Conservation (phyloP, 495 filamentous ascomycete species). For the Penicilliopsis zonata region DNA sequence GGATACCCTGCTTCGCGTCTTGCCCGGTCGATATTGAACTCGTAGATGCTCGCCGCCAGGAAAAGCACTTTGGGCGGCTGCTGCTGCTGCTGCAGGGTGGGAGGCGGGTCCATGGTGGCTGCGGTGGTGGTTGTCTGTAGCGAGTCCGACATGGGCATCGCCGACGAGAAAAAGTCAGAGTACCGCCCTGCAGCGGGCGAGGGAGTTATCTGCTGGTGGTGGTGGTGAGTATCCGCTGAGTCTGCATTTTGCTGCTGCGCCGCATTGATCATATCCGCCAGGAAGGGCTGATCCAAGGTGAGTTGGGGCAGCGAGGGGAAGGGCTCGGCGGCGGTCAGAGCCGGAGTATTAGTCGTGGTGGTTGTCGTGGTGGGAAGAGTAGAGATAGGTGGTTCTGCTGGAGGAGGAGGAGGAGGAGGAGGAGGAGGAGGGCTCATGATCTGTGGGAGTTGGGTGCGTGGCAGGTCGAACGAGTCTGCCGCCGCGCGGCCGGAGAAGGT, state of each 20-base stretch:
- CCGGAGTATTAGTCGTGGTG: too few relatives aligned
- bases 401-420: slow-evolving; percentile 5
- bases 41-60: slow-evolving; percentile 84
- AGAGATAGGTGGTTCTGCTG: too few relatives aligned
- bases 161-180: slow-evolving; percentile 73
- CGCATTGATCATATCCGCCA: slow-evolving; percentile 20
- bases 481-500: slow-evolving; percentile 15
- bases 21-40: slow-evolving; percentile 91
- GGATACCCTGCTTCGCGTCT: slow-evolving; percentile 89
- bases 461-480: slow-evolving; percentile 10
- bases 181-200: slow-evolving; percentile 23
- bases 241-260: slow-evolving; percentile 7
- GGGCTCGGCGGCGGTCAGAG: slow-evolving; percentile 16
- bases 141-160: slow-evolving; percentile 67
- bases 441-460: slow-evolving; percentile 18
- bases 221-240: too few relatives aligned
- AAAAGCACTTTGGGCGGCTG: slow-evolving; percentile 53
- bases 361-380: too few relatives aligned
- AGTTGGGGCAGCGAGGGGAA: slow-evolving; percentile 28
- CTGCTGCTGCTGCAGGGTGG: too few relatives aligned
- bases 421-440: slow-evolving; percentile 9
- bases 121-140: slow-evolving; percentile 17
- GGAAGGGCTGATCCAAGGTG: slow-evolving; percentile 33
- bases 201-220: too few relatives aligned
- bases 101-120: slow-evolving; percentile 8